A percentile compares a stretch with the other conserved stretches of the same genome.
These are phyloP conservation scores for Hyaloscypha bicolor DNA, from an alignment of 495 filamentous ascomycete species.

Conservation along the genomic window DNA sequence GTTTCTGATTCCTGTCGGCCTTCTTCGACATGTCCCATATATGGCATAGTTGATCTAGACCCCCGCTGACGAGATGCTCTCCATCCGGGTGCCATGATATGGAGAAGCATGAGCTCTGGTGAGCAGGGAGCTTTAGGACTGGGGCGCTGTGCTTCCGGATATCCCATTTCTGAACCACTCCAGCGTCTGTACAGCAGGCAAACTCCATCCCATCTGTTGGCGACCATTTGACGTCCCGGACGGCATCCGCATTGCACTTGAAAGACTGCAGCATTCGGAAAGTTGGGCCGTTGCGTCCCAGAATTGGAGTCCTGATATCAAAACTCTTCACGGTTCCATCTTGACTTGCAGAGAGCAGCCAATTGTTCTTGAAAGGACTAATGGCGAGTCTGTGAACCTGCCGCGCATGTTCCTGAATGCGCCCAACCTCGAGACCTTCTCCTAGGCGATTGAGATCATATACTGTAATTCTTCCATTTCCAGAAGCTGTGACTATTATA, in stretches of 20 bases:
- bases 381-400: constrained; percentile 92
- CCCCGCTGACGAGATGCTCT: constrained; percentile 82
- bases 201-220: constrained; percentile 83
- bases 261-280: constrained; percentile 46
- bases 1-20: constrained; percentile 78
- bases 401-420: constrained; percentile 76
- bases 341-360: constrained; percentile 87
- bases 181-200: constrained; percentile 87
- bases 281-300: constrained; percentile 43
- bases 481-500: constrained; percentile 80
- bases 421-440: constrained; percentile 69
- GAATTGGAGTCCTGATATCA: constrained; percentile 46
- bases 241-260: constrained; percentile 67
- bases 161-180: constrained; percentile 65
- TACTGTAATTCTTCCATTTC: constrained; percentile 82
- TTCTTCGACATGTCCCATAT: constrained; percentile 90
- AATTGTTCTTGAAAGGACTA: constrained; percentile 76
- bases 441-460: constrained; percentile 70
- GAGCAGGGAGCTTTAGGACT: constrained; percentile 76
- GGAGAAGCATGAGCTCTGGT: constrained; percentile 75
- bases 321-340: constrained; percentile 81
- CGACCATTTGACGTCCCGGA: constrained; percentile 89
- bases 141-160: constrained; percentile 47
- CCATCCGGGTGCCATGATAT: constrained; percentile 98
- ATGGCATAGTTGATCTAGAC: constrained; percentile 79